phyloP scores from a whole-genome alignment of 805 yeast species.

The Candida montana region DNA sequence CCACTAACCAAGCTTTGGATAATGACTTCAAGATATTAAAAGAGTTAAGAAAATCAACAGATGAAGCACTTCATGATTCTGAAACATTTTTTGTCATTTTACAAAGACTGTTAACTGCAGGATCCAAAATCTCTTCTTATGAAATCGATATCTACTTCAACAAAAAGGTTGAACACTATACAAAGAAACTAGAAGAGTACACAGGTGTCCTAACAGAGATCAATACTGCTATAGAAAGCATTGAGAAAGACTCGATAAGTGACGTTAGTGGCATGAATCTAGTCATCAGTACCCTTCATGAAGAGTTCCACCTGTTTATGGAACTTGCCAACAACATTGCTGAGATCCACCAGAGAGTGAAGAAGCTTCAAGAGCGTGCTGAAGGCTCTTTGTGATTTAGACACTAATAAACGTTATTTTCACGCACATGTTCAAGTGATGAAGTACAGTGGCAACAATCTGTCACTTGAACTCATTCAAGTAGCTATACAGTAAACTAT shows the following conservation, averaged over 20 bases:
- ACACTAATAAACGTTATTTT: too few relatives aligned
- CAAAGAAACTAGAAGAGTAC: conserved; percentile 44
- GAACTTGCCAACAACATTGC: conserved; percentile 72
- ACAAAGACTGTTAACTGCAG: conserved; percentile 47
- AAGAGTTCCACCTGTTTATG: conserved; percentile 67
- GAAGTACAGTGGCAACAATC: too few relatives aligned
- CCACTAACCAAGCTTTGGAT: conserved; percentile 59
- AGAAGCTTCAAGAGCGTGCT: conserved; percentile 21
- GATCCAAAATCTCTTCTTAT: conserved; percentile 48
- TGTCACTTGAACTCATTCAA: too few relatives aligned
- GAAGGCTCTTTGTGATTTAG: conserved; percentile 11
- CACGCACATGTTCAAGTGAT: too few relatives aligned
- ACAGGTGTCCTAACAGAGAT: conserved; percentile 43
- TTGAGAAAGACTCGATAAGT: conserved; percentile 46
- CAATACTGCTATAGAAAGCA: conserved; percentile 58
- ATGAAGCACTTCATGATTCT: conserved; percentile 38
- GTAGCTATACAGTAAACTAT: too few relatives aligned
- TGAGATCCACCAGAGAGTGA: conserved; percentile 55
- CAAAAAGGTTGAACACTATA: conserved; percentile 32
- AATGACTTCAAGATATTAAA: conserved; percentile 43
- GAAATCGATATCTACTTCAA: conserved; percentile 56
- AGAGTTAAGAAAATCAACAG: conserved; percentile 38
- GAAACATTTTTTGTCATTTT: conserved; percentile 49
- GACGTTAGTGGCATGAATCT: conserved; percentile 38
- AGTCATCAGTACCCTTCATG: conserved; percentile 56